Conservation (phyloP, 768 basidiomycete species). For the Pleurotus salmoneostramineus region DNA sequence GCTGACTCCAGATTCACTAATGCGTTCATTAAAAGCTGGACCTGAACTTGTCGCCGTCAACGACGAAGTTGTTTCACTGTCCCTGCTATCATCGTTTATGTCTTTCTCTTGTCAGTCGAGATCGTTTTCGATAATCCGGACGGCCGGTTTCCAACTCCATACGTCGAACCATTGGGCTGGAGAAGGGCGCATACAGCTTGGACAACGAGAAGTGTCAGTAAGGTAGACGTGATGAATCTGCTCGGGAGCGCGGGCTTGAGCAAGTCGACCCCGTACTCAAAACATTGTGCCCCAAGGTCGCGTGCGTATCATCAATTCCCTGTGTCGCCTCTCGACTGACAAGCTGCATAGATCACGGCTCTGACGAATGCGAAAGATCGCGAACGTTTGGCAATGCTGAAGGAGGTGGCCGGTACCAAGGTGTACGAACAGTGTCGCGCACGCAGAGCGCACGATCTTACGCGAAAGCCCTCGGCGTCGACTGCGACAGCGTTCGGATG, state of each 20-base stretch:
- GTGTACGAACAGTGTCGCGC: conserved; percentile 93
- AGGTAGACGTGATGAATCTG: conserved; percentile 97
- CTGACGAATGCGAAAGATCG: conserved; percentile 96
- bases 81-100: conserved; percentile 4
- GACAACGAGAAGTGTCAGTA: conserved; percentile 92
- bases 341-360: conserved; percentile 71
- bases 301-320: conserved; percentile 41
- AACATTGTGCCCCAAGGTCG: conserved; percentile 97
- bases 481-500: too few species aligned
- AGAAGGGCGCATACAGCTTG: conserved; percentile 98
- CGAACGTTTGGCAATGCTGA: conserved; percentile 89
- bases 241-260: conserved; percentile 97
- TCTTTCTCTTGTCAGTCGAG: conserved; percentile 50
- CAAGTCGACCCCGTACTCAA: conserved; percentile 92
- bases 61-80: too few species aligned
- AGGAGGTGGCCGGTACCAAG: conserved; percentile 97
- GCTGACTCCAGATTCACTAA: too few species aligned
- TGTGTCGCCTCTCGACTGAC: conserved; percentile 5
- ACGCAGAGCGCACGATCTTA: conserved; percentile 84
- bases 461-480: conserved; percentile 58
- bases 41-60: too few species aligned
- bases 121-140: conserved; percentile 96
- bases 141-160: conserved; percentile 91
- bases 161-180: conserved; percentile 91
- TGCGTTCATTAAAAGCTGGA: too few species aligned